Conservation (phyloP, 345 rosid species). For the Heritiera littoralis region DNA sequence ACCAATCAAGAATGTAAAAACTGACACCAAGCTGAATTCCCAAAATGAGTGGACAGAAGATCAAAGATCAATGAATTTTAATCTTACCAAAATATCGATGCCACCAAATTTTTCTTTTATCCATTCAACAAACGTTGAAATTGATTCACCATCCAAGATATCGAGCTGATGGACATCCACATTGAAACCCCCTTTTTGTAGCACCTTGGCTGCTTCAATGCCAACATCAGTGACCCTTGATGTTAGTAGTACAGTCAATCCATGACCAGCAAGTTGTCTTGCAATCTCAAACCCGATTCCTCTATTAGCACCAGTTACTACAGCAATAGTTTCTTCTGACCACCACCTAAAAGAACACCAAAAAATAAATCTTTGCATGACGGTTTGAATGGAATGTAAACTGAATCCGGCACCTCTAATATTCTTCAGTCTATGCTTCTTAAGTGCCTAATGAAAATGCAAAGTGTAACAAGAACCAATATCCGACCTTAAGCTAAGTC, state of each 20-base stretch:
- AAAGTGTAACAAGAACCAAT: not conserved
- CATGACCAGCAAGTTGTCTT: constrained; percentile 83
- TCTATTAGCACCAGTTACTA: constrained; percentile 89
- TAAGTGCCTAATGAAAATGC: not conserved
- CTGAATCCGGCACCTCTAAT: not conserved
- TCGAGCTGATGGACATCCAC: constrained; percentile 84
- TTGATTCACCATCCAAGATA: constrained; percentile 58
- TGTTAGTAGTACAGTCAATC: constrained; percentile 72
- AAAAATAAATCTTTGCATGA: not conserved
- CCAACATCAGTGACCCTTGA: constrained; percentile 80
- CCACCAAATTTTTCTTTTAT: constrained; percentile 60
- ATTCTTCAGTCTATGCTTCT: not conserved
- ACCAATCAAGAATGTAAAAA: not conserved
- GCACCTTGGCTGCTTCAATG: constrained; percentile 71
- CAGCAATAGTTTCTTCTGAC: constrained; percentile 81
- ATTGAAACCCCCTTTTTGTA: constrained; percentile 82
- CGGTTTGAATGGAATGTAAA: not conserved
- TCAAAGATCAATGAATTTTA: not conserved
- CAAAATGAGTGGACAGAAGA: not conserved
- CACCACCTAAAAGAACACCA: constrained; percentile 66
- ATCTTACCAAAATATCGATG: constrained; percentile 71
- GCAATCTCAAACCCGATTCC: constrained; percentile 94
- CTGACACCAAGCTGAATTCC: not conserved
- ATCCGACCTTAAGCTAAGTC: too few relatives aligned
- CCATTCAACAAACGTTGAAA: constrained; percentile 64